Base-by-base conservation (phyloP, 495 filamentous ascomycete species). In the Recurvomyces mirabilis region DNA sequence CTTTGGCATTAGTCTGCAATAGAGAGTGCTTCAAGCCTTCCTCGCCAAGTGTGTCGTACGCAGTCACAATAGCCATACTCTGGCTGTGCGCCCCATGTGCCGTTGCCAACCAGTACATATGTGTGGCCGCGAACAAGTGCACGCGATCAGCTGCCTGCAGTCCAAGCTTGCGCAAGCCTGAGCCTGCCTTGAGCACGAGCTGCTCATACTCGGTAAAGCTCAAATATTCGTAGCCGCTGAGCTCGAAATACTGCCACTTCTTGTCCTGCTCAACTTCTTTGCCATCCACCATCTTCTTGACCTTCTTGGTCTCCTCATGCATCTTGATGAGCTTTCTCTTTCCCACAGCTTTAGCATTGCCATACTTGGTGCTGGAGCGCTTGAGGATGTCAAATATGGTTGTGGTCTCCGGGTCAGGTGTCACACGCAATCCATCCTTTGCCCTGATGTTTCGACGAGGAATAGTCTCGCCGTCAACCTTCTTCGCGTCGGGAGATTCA, bases 11-110 rank as follows among this genome's bases (percentile, higher is more conserved):
- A 13, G 91, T 95, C 49, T 93, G 87, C 32, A 81, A 73, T 56
- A 98, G 74, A 3, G 89, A 95, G 66, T 98, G 89, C 62, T 78
- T 79, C 55, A 98, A 65, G 24, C 91, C 91, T 49, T 93, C 86
- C 66, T 94, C 86, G 23, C 91, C 91, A 21, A 98, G 78, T 7
- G 89, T 95, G 65, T 98, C 91, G 61, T 99, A 99, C 3, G 93
- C 89, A 21, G 93, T 99, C 28, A 96, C 91, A 49, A 96, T 89
- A 37, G 87, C 75, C 60, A 96, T 74, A 7, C 87, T 89, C 66
- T 99, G 93, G n/a, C 91, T 93, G 31, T 79, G 13, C 28, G 62
- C 59, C 51, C 62, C 64, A 43, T 66, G 64, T 30, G 62, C 59
- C 21, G 49, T 56, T 21, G 54, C 51, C 17, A 66, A 58, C 64